Percentiles rank a stretch among this genome's conserved stretches.
Evolutionary conservation across 345 rosid species (phyloP).

Genomic region (Luvunga scandens): DNA sequence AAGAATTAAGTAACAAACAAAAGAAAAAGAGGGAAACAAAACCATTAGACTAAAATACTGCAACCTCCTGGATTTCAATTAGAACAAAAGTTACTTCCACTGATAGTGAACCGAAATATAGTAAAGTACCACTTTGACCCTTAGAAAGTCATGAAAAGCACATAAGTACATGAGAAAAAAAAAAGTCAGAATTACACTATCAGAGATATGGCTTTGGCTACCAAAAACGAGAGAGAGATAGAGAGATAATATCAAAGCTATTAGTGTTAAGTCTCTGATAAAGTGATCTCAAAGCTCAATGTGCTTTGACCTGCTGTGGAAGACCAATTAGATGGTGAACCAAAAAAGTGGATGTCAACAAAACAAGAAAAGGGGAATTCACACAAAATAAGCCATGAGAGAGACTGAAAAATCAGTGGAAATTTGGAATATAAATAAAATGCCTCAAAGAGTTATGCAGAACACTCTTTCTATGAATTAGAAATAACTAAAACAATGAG

Average conservation of each 20-base stretch:
- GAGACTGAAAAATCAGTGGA: background rate
- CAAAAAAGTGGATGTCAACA: background rate
- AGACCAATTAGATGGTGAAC: background rate
- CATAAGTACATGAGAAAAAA: background rate
- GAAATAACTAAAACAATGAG: background rate
- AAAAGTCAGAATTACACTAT: background rate
- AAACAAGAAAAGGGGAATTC: background rate
- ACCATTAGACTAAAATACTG: background rate
- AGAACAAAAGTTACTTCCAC: background rate
- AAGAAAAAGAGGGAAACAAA: background rate
- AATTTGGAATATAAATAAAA: background rate
- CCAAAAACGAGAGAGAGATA: background rate
- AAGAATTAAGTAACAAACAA: background rate
- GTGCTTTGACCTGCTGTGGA: no score
- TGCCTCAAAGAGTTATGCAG: background rate
- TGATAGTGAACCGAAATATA: background rate
- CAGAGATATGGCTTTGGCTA: background rate
- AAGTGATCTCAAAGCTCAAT: no score
- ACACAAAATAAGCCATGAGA: background rate
- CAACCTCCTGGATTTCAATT: background rate
- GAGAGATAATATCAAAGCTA: background rate
- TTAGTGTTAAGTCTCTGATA: background rate
- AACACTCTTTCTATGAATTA: background rate
- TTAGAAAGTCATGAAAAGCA: background rate
- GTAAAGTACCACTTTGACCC: background rate